These are phyloP conservation scores for Cadophora sp. DNA, from an alignment of 2,329 filamentous ascomycete genomes.

Conservation along the genomic window DNA sequence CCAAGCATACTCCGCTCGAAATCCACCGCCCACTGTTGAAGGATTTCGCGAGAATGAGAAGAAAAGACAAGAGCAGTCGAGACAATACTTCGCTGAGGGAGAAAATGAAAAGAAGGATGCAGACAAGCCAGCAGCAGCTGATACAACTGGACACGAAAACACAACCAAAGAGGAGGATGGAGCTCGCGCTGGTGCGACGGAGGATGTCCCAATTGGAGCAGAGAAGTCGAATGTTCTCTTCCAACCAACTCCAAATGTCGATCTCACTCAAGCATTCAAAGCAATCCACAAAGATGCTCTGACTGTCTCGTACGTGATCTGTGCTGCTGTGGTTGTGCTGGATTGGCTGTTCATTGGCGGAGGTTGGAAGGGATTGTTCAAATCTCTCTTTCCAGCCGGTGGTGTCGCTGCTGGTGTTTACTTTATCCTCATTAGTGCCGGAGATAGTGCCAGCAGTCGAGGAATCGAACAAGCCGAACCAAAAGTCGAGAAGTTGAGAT, in stretches of 20 bases:
- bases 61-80: slow-evolving; percentile 28
- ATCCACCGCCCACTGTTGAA: slow-evolving; percentile 38
- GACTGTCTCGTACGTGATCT: slow-evolving; percentile 28
- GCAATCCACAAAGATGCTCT: slow-evolving; percentile 24
- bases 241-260: slow-evolving; percentile 30
- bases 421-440: slow-evolving; percentile 25
- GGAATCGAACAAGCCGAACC: slow-evolving; percentile 22
- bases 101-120: slow-evolving; percentile 7
- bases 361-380: slow-evolving; percentile 28
- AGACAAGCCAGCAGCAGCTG: slow-evolving; percentile 9
- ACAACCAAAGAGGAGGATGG: slow-evolving; percentile 15
- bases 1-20: slow-evolving; percentile 34
- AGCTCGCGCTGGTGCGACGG: slow-evolving; percentile 30
- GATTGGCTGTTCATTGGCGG: slow-evolving; percentile 34
- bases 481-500: slow-evolving; percentile 30
- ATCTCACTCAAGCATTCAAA: slow-evolving; percentile 31
- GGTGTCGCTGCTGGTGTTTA: slow-evolving; percentile 30
- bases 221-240: slow-evolving; percentile 37
- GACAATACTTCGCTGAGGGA: slow-evolving; percentile 29
- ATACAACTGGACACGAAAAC: slow-evolving; percentile 18
- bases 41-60: slow-evolving; percentile 26
- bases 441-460: slow-evolving; percentile 12
- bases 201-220: slow-evolving; percentile 34
- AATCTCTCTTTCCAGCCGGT: slow-evolving; percentile 29
- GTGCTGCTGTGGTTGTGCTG: slow-evolving; percentile 25